Evolutionary conservation across 2,329 filamentous ascomycete species (phyloP).

Genomic region (Apiospora kogelbergensis): DNA sequence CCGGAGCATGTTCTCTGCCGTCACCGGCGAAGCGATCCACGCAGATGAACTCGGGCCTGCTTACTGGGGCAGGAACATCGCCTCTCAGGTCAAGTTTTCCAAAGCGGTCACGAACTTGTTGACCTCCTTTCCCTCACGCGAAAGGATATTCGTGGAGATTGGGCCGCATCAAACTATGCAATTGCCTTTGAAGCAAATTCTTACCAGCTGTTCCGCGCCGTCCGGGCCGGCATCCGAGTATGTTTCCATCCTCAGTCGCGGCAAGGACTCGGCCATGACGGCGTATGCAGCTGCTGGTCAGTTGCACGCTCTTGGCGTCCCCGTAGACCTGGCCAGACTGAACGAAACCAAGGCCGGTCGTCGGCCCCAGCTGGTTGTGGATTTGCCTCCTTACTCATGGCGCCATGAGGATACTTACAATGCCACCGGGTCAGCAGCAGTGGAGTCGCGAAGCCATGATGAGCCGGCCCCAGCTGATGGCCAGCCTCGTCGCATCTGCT

Average conservation of each 20-base stretch:
- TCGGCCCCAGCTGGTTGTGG: not conserved
- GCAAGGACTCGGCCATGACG: not conserved
- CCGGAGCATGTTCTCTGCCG: slow-evolving; percentile 1
- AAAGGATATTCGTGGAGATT: not conserved
- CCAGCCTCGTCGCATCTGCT: not conserved
- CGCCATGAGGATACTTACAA: not conserved
- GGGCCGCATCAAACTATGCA: slow-evolving; percentile 6
- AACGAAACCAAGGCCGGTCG: not conserved
- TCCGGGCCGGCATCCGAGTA: not conserved
- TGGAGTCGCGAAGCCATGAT: not conserved
- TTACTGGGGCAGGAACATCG: slow-evolving; percentile 3
- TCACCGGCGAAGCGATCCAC: not conserved
- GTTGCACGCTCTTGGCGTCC: not conserved
- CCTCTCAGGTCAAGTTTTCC: not conserved
- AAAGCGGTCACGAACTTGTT: not conserved
- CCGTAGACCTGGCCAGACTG: not conserved
- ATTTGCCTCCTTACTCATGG: not conserved
- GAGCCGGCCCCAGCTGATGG: not conserved
- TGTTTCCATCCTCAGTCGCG: not conserved
- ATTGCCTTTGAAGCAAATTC: not conserved
- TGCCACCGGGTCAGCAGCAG: not conserved
- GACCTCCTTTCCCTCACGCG: not conserved
- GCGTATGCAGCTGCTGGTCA: not conserved
- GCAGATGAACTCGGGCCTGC: not conserved
- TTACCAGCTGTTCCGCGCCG: not conserved